A percentile compares a stretch with the other conserved stretches of the same genome.
Conservation (phyloP, 176 grass and related monocot genomes). For the Metroxylon sagu region DNA sequence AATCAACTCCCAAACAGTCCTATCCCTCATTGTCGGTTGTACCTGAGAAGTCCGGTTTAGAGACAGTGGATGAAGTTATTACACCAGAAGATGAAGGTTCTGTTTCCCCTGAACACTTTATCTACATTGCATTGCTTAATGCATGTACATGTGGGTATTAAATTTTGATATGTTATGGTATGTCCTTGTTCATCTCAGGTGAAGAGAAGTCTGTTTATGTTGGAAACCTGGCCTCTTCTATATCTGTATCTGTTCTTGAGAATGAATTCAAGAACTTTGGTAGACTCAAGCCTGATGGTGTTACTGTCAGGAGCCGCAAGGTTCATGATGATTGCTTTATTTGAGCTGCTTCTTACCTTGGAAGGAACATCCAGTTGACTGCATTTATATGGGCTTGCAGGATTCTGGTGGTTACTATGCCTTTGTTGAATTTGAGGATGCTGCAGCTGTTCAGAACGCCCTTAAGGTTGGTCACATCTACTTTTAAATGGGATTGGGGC, state of each 20-base stretch:
- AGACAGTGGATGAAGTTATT: no score
- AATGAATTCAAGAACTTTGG: slow-evolving; percentile 80
- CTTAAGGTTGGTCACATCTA: slow-evolving; percentile 9
- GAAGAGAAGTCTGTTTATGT: slow-evolving; percentile 86
- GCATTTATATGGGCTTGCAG: slow-evolving; percentile 1
- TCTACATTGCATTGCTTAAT: no score
- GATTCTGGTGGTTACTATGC: slow-evolving; percentile 18
- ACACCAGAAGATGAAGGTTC: no score
- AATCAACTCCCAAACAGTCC: no score
- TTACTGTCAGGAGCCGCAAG: slow-evolving; percentile 89
- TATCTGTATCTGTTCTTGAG: slow-evolving; percentile 58
- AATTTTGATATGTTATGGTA: no score
- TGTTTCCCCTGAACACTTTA: no score
- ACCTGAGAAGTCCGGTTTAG: no score
- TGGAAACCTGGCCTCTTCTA: slow-evolving; percentile 53
- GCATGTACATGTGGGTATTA: no score
- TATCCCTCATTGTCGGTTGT: no score
- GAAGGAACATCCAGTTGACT: no score
- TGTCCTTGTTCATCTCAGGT: slow-evolving; percentile 7
- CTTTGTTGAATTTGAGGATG: slow-evolving; percentile 26
- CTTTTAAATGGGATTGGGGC: no score
- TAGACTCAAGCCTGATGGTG: slow-evolving; percentile 62
- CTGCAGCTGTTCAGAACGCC: slow-evolving; percentile 17
- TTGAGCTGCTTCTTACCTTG: not conserved
- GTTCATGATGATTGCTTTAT: slow-evolving; percentile 17